Percentiles rank a stretch among this genome's conserved stretches.
Evolutionary conservation across 345 rosid genomes (phyloP).

Genomic region (Linum lewisii): DNA sequence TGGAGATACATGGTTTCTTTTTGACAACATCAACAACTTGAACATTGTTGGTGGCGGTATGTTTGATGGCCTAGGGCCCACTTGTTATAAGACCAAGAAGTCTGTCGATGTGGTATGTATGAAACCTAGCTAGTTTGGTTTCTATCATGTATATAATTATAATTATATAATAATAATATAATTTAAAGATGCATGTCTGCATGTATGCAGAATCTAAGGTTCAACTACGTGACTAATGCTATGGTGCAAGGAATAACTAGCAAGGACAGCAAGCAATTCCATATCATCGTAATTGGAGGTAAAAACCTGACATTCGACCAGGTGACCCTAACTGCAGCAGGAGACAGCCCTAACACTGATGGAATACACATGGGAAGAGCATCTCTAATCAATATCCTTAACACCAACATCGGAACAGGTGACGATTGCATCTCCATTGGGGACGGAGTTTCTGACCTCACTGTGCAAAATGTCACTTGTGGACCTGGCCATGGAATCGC

Average conservation of each 20-base stretch:
- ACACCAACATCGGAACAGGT: conserved; percentile 39
- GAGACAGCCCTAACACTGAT: conserved; percentile 46
- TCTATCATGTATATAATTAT: background rate
- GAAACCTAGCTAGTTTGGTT: background rate
- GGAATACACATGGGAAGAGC: conserved; percentile 61
- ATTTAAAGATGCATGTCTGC: background rate
- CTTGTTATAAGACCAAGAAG: conserved; percentile 28
- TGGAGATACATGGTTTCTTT: conserved; percentile 35
- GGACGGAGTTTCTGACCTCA: conserved; percentile 33
- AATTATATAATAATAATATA: background rate
- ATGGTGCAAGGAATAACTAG: conserved; percentile 25
- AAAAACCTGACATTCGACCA: conserved; percentile 27
- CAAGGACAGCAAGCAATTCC: conserved; percentile 43
- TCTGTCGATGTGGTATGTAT: background rate
- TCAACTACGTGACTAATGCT: conserved; percentile 28
- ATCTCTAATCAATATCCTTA: conserved; percentile 18
- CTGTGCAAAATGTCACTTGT: conserved; percentile 25
- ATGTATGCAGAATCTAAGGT: conserved; percentile 34
- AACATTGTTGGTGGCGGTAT: conserved; percentile 42
- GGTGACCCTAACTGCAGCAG: conserved; percentile 31
- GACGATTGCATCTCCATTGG: conserved; percentile 61
- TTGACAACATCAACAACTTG: conserved; percentile 26
- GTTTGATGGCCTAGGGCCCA: conserved; percentile 55
- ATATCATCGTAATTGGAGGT: conserved; percentile 35
- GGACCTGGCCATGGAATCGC: conserved; percentile 78